A percentile compares a stretch with the other conserved stretches of the same genome.
phyloP scores from a whole-genome alignment of 2,329 filamentous ascomycete genomes.

The Graphiopsis chlorocephala region DNA sequence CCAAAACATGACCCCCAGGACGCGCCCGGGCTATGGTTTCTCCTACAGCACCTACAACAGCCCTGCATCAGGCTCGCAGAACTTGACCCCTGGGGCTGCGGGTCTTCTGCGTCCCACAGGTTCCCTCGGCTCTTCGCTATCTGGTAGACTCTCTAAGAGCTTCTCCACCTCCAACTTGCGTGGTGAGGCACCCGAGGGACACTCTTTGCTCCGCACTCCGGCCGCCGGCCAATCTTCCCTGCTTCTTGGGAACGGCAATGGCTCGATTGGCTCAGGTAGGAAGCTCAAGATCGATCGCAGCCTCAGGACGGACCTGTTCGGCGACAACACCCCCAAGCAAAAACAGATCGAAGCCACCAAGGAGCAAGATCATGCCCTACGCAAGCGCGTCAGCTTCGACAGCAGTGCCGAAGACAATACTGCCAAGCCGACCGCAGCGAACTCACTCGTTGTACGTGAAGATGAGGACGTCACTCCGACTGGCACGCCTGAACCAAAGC shows the following conservation, averaged over 20 bases:
- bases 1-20: conserved; percentile 10
- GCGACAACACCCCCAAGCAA: conserved; percentile 21
- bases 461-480: conserved; percentile 22
- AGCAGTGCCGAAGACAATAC: conserved; percentile 48
- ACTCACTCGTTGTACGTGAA: conserved; percentile 54
- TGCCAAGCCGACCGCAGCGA: conserved; percentile 26
- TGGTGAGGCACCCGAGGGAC: conserved; percentile 55
- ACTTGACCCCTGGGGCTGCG: conserved; percentile 66
- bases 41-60: conserved; percentile 90
- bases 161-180: conserved; percentile 84
- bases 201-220: conserved; percentile 10
- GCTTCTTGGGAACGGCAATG: conserved; percentile 37
- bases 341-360: conserved; percentile 21
- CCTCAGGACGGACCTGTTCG: conserved; percentile 67
- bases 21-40: conserved; percentile 70
- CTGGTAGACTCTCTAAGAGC: conserved; percentile 68
- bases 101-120: conserved; percentile 60
- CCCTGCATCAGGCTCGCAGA: conserved; percentile 54
- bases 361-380: conserved; percentile 40
- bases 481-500: conserved; percentile 41
- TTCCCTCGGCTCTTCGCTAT: conserved; percentile 62
- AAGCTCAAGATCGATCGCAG: conserved; percentile 89
- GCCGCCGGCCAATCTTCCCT: conserved; percentile 10
- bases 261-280: conserved; percentile 71
- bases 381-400: conserved; percentile 92